These are phyloP conservation scores for Corrigiola litoralis DNA, from an alignment of 179 eudicot genomes.

Conservation along the genomic window DNA sequence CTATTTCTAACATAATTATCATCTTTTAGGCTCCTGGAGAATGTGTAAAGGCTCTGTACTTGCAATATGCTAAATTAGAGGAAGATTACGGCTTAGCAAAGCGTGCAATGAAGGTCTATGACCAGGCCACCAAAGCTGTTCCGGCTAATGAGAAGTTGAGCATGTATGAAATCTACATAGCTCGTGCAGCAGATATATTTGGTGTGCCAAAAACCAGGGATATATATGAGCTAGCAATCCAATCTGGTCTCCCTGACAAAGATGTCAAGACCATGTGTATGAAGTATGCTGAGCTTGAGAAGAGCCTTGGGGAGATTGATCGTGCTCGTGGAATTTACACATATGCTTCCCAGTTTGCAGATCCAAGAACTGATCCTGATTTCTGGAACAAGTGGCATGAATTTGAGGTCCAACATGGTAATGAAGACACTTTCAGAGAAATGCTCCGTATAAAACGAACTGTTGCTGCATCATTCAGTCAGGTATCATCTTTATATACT, in stretches of 20 bases:
- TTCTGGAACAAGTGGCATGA: slow-evolving; percentile 89
- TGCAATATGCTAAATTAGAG: slow-evolving; percentile 84
- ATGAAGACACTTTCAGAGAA: slow-evolving; percentile 89
- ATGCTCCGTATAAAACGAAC: slow-evolving; percentile 84
- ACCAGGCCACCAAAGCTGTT: slow-evolving; percentile 84
- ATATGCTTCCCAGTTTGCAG: slow-evolving; percentile 69
- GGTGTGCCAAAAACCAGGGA: slow-evolving; percentile 89
- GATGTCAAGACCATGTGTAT: slow-evolving; percentile 84
- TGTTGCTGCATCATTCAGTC: slow-evolving; percentile 76
- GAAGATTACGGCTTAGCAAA: slow-evolving; percentile 91
- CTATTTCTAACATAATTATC: not conserved
- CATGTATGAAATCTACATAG: slow-evolving; percentile 90
- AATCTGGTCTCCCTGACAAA: slow-evolving; percentile 88
- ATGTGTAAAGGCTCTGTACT: slow-evolving; percentile 65
- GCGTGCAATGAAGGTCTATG: slow-evolving; percentile 88
- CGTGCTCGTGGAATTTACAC: slow-evolving; percentile 70
- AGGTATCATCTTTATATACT: slow-evolving; percentile 48
- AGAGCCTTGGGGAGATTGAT: slow-evolving; percentile 91
- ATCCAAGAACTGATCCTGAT: slow-evolving; percentile 78
- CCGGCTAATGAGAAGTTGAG: slow-evolving; percentile 82
- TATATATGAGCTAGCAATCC: slow-evolving; percentile 83
- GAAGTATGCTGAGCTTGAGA: slow-evolving; percentile 89
- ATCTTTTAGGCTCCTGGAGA: slow-evolving; percentile 66
- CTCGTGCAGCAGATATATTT: slow-evolving; percentile 88
- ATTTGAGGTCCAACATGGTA: slow-evolving; percentile 94